Conservation (phyloP, 257 asterid genomes). For the Solanum pimpinellifolium region DNA sequence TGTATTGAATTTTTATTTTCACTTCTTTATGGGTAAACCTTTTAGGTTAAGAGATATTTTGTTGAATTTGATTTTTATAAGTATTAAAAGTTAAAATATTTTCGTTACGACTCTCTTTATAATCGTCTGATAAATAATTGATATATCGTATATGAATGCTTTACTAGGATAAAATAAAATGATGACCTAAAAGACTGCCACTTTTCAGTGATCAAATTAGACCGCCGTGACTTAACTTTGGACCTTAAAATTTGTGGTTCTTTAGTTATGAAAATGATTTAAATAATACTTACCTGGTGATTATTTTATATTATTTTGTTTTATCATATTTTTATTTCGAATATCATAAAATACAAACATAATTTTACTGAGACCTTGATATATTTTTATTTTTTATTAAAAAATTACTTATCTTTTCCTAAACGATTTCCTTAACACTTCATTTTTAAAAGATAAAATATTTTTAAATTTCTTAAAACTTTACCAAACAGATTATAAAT, state of each 20-base stretch:
- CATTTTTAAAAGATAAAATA: rapidly evolving
- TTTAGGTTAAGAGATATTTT: background rate
- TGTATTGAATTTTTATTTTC: background rate
- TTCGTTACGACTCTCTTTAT: background rate
- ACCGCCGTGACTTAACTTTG: background rate
- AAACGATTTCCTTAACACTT: background rate
- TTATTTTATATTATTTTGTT: background rate
- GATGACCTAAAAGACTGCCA: background rate
- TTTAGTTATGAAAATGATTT: background rate
- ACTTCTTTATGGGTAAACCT: background rate
- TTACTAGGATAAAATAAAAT: background rate
- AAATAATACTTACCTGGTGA: background rate
- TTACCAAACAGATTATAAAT: background rate
- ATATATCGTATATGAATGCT: background rate
- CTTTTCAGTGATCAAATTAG: background rate
- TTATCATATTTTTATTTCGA: background rate
- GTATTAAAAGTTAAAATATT: no score
- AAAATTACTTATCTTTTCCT: background rate
- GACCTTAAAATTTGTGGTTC: background rate
- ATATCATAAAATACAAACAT: background rate
- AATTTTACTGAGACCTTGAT: background rate
- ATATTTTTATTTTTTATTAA: background rate
- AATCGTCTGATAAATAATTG: no score
- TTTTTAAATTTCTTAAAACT: background rate
- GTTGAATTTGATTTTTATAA: background rate